A percentile compares a stretch with the other conserved stretches of the same genome.
phyloP scores from a whole-genome alignment of 1,284 basidiomycete genomes.

The Cryptococcus depauperatus region DNA sequence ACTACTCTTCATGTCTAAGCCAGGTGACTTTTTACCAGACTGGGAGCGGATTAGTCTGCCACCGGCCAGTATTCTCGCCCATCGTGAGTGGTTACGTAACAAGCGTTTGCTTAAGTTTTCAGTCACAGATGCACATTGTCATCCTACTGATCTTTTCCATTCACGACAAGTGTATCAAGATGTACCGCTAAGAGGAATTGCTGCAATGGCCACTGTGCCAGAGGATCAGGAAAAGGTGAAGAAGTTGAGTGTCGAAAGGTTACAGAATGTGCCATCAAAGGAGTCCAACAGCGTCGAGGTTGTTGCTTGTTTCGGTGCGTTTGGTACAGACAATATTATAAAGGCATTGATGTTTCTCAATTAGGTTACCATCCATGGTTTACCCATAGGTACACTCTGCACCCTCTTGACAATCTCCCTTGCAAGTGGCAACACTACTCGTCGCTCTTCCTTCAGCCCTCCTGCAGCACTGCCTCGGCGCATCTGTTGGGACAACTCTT shows the following conservation, averaged over 20 bases:
- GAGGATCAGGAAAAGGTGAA: conserved; percentile 36
- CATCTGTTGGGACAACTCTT: conserved; percentile 21
- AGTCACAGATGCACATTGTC: conserved; percentile 47
- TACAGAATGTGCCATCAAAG: not conserved
- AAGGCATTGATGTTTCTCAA: not conserved
- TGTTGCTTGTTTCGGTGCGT: conserved; percentile 43
- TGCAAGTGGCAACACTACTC: conserved; percentile 43
- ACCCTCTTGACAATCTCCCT: conserved; percentile 7
- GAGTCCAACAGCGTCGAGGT: conserved; percentile 19
- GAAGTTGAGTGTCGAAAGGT: conserved; percentile 14
- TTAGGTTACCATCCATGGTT: conserved; percentile 49
- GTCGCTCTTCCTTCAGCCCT: conserved; percentile 37
- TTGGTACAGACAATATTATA: not conserved
- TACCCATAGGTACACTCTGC: conserved; percentile 43
- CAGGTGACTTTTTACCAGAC: too few relatives aligned
- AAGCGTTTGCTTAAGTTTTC: not conserved
- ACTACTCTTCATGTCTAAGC: too few relatives aligned
- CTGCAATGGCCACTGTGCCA: conserved; percentile 37
- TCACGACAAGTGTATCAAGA: conserved; percentile 16
- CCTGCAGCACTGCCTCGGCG: conserved; percentile 7
- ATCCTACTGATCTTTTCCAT: conserved; percentile 41
- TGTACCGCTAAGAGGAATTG: conserved; percentile 34
- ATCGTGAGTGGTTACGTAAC: too few relatives aligned
- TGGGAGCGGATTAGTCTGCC: too few relatives aligned
- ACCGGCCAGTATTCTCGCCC: too few relatives aligned